Base-by-base conservation (phyloP, 257 asterid species). In the Cinchona pubescens region DNA sequence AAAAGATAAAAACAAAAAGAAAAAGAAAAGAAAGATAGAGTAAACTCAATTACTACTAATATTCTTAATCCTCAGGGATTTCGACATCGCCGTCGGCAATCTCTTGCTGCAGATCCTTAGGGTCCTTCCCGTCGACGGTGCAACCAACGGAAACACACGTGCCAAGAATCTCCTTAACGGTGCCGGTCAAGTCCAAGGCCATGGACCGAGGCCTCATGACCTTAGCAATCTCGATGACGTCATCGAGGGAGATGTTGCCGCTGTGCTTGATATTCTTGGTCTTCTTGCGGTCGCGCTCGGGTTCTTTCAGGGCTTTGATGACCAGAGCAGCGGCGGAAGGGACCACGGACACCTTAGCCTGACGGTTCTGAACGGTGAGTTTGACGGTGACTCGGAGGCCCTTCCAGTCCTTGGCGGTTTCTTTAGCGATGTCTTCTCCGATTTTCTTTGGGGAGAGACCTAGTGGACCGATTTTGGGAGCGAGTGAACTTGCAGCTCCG, bases 341-440 rank as follows among this genome's bases (percentile, higher is more conserved):
- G 60, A 89, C 92, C 32, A 89, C 90, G 27, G 92, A 29, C 43
- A 89, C 92, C 80, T 89, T 89, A 0, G 94, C 94, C 85, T 89
- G 94, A 30, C 94, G 92, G 61, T 89, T 87, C 66, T 89, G 93
- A 14, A 89, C 93, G 4, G 91, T 89, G 73, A 89, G 88, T 74
- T 89, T 89, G 14, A 87, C 92, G 11, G 94, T 87, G 19, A 87
- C 94, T 15, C 92, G 92, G 64, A 89, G 92, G n/a, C 94, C 94
- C 90, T 89, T 89, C 94, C 94, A 89, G 82, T 89, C 94, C 80
- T 89, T 89, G 71, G 94, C 92, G 35, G 94, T 89, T 19, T 89
- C 93, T 78, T 88, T 88, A 14, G 93, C 91, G 53, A 89, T 89
- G 63, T 89, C 93, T 79, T 89, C 93, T 16, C 93, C 93, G 77